Evolutionary conservation across 1,284 basidiomycete genomes (phyloP).

Genomic region (Heterobasidion annosum): DNA sequence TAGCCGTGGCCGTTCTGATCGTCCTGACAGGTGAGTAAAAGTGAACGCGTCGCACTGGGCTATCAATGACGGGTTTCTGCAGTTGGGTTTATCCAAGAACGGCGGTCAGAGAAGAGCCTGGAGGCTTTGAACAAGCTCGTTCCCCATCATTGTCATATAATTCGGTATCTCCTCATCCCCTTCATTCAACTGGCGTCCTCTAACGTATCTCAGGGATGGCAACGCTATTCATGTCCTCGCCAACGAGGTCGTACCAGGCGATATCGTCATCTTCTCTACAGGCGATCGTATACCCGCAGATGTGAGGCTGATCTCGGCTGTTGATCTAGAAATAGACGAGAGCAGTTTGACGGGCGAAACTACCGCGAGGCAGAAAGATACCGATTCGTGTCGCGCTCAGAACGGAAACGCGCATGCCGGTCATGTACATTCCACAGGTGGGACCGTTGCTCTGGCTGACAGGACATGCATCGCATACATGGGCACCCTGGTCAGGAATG

Average conservation of each 20-base stretch:
- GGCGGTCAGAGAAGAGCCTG: conserved; percentile 88
- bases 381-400: conserved; percentile 35
- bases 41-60: not conserved
- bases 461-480: conserved; percentile 89
- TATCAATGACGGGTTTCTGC: not conserved
- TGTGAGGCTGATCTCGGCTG: conserved; percentile 70
- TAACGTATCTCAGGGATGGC: conserved; percentile 44
- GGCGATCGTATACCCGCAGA: conserved; percentile 96
- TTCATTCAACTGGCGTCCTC: conserved; percentile 19
- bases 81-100: conserved; percentile 97
- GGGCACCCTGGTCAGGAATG: conserved; percentile 94
- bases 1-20: conserved; percentile 88
- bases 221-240: conserved; percentile 76
- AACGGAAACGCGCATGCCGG: not conserved
- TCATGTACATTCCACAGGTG: not conserved
- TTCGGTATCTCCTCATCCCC: conserved; percentile 43
- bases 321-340: conserved; percentile 92
- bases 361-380: conserved; percentile 66
- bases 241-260: conserved; percentile 92
- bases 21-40: conserved; percentile 74
- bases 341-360: conserved; percentile 94
- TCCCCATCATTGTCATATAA: conserved; percentile 90
- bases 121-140: conserved; percentile 95
- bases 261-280: conserved; percentile 83
- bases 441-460: conserved; percentile 74